Percentiles rank a stretch among this genome's conserved stretches.
Conservation (phyloP, 192 early-diverging fungal genomes). For the Coemansia sp. region DNA sequence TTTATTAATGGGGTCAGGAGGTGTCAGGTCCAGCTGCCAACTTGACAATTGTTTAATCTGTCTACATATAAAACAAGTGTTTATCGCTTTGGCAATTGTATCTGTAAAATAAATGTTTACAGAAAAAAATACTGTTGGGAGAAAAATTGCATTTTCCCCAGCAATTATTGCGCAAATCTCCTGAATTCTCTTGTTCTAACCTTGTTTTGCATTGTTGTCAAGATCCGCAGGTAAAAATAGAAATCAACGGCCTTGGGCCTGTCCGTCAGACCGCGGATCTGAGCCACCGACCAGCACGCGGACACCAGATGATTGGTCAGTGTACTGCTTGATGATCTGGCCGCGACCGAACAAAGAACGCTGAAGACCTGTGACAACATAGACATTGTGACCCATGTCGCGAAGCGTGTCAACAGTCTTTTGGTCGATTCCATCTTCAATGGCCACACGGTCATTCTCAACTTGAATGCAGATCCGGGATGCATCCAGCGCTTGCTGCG, state of each 20-base stretch:
- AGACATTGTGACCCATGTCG: constrained; percentile 59
- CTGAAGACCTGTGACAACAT: constrained; percentile 40
- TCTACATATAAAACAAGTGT: too few relatives aligned
- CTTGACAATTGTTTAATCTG: too few relatives aligned
- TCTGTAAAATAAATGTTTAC: too few relatives aligned
- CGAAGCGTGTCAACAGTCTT: constrained; percentile 49
- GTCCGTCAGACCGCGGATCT: constrained; percentile 61
- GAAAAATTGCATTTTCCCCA: too few relatives aligned
- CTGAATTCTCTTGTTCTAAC: too few relatives aligned
- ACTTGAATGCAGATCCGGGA: constrained; percentile 63
- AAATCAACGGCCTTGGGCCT: constrained; percentile 47
- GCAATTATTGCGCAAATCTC: too few relatives aligned
- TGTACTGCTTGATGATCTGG: constrained; percentile 60
- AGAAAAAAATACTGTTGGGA: too few relatives aligned
- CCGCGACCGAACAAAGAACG: constrained; percentile 69
- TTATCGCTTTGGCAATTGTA: too few relatives aligned
- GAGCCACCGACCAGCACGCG: constrained; percentile 55
- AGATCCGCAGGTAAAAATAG: too few relatives aligned
- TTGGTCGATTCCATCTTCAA: constrained; percentile 64
- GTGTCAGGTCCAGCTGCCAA: too few relatives aligned
- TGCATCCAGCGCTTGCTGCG: constrained; percentile 67
- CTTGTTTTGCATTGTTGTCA: too few relatives aligned
- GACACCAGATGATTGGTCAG: constrained; percentile 40
- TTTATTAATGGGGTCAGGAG: too few relatives aligned
- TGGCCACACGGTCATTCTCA: constrained; percentile 35